A percentile compares a stretch with the other conserved stretches of the same genome.
phyloP scores from a whole-genome alignment of 306 rosid species.

The Cyclanthera cordifolia region DNA sequence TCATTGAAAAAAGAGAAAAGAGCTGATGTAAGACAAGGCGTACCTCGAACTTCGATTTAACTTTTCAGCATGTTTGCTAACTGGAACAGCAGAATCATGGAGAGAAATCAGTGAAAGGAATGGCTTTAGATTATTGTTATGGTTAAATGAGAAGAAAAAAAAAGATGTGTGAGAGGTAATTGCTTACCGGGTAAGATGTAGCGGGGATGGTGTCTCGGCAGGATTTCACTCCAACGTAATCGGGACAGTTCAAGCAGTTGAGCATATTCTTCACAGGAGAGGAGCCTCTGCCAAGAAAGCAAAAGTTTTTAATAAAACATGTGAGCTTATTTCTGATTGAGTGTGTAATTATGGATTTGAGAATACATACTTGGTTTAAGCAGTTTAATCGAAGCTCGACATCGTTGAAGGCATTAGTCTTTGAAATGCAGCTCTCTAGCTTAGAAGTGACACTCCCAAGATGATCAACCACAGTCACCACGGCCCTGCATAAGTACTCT shows the following conservation, averaged over 20 bases:
- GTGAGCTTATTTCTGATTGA: neutral
- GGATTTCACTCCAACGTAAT: constrained; percentile 41
- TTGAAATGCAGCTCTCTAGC: constrained; percentile 45
- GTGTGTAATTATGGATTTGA: neutral
- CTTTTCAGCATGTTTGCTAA: constrained; percentile 17
- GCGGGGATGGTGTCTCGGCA: constrained; percentile 39
- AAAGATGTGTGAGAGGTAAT: constrained; percentile 12
- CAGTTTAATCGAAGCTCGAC: constrained; percentile 46
- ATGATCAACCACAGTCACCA: constrained; percentile 82
- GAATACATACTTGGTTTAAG: constrained; percentile 52
- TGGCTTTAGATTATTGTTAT: neutral
- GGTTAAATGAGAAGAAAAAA: constrained; percentile 8
- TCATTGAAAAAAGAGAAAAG: neutral
- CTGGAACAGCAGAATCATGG: constrained; percentile 4
- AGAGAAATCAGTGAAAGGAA: neutral
- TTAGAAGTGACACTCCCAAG: constrained; percentile 69
- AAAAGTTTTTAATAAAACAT: neutral
- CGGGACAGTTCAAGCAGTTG: constrained; percentile 44
- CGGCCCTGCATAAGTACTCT: constrained; percentile 61
- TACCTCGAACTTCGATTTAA: constrained; percentile 27
- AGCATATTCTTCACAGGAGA: constrained; percentile 49
- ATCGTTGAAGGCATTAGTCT: constrained; percentile 43
- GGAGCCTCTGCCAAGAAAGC: constrained; percentile 43
- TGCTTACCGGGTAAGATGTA: constrained; percentile 41
- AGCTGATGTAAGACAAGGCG: neutral